Conservation (phyloP, 352 stramenopile species). For the Pythium sukuiense region DNA sequence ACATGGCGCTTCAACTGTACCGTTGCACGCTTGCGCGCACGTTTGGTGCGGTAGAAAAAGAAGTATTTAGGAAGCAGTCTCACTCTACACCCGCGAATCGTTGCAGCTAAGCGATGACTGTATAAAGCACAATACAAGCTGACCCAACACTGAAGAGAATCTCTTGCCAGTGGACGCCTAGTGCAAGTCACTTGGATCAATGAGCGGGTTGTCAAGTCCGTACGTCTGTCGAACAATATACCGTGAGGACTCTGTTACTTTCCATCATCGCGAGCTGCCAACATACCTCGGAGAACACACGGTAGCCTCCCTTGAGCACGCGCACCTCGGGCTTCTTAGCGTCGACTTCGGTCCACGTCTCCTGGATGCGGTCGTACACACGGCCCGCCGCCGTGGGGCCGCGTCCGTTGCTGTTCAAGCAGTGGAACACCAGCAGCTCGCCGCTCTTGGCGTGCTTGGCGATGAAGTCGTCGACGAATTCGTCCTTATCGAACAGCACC, state of each 20-base stretch:
- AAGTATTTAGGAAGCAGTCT: conserved; percentile 6
- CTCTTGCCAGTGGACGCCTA: not conserved
- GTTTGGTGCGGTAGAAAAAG: conserved; percentile 14
- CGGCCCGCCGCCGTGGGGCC: conserved; percentile 27
- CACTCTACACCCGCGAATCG: not conserved
- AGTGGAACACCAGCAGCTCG: conserved; percentile 39
- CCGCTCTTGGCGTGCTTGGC: conserved; percentile 25
- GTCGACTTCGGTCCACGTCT: conserved; percentile 7
- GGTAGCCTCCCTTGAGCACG: conserved; percentile 35
- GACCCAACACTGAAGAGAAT: not conserved
- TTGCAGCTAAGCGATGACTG: not conserved
- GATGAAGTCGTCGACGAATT: conserved; percentile 34
- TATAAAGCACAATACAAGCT: not conserved
- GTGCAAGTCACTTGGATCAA: conserved; percentile 23
- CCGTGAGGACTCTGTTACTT: too few relatives aligned
- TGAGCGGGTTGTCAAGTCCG: conserved; percentile 18
- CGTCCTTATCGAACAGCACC: conserved; percentile 33
- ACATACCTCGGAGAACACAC: conserved; percentile 33
- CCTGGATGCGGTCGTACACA: conserved; percentile 28
- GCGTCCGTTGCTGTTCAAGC: conserved; percentile 36
- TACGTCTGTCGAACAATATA: conserved; percentile 8
- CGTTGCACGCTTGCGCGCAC: conserved; percentile 13
- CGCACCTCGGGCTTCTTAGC: conserved; percentile 29
- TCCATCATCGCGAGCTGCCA: not conserved
- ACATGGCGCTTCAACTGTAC: conserved; percentile 18